Conservation (phyloP, 306 rosid genomes). For the Pyrus betulifolia region DNA sequence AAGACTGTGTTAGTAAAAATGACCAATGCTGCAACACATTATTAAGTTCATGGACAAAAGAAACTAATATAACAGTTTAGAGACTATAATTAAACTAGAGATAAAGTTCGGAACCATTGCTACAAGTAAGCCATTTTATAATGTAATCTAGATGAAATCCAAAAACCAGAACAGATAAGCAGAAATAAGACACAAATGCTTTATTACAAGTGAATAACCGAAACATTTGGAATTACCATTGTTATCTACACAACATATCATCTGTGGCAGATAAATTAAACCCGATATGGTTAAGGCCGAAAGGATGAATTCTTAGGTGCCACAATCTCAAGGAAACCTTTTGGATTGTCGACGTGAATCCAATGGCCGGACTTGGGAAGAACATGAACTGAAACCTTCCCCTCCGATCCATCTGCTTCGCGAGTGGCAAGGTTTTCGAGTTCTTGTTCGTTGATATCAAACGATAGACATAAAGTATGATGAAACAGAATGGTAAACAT, state of each 20-base stretch:
- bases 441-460: too few relatives aligned
- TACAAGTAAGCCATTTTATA: conserved; percentile 17
- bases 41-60: too few relatives aligned
- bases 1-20: too few relatives aligned
- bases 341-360: conserved; percentile 91
- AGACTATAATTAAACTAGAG: too few relatives aligned
- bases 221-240: background rate
- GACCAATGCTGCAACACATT: too few relatives aligned
- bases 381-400: conserved; percentile 50
- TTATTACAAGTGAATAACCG: background rate
- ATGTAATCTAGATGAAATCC: background rate
- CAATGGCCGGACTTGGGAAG: conserved; percentile 94
- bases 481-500: too few relatives aligned
- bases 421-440: conserved; percentile 34
- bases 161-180: background rate
- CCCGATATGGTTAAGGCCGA: conserved; percentile 7
- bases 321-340: conserved; percentile 50
- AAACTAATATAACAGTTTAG: too few relatives aligned
- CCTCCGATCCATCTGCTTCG: conserved; percentile 35
- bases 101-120: too few relatives aligned
- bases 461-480: too few relatives aligned
- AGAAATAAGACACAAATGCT: background rate
- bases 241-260: background rate
- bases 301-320: conserved; percentile 59
- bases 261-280: background rate